A percentile compares a stretch with the other conserved stretches of the same genome.
Evolutionary conservation across 345 rosid species (phyloP).

Genomic region (Tarenaya hassleriana): DNA sequence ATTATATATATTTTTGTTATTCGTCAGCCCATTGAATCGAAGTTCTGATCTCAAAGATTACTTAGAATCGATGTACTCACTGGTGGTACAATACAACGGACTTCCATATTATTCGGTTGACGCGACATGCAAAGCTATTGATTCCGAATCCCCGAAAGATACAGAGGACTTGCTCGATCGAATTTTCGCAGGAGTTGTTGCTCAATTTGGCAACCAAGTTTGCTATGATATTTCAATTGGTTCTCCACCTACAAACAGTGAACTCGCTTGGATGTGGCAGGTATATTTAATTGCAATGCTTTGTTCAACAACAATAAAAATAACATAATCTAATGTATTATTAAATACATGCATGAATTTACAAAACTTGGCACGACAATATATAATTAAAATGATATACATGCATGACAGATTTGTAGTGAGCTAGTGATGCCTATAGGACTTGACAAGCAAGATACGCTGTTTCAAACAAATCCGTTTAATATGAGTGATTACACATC

Average conservation of each 20-base stretch:
- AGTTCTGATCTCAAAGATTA: slow-evolving; percentile 22
- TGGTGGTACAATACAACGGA: slow-evolving; percentile 41
- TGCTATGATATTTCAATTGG: slow-evolving; percentile 22
- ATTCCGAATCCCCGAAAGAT: slow-evolving; percentile 19
- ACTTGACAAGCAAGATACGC: slow-evolving; percentile 31
- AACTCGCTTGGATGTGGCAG: slow-evolving; percentile 44
- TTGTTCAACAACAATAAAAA: too few species aligned
- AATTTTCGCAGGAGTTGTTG: slow-evolving; percentile 32
- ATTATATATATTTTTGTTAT: neutral
- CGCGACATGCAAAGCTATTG: slow-evolving; percentile 33
- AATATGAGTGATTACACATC: slow-evolving; percentile 30
- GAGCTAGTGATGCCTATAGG: slow-evolving; percentile 68
- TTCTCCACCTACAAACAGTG: slow-evolving; percentile 6
- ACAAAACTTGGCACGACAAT: neutral
- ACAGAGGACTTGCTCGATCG: slow-evolving; percentile 25
- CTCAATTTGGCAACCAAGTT: slow-evolving; percentile 13
- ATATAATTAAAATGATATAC: too few species aligned
- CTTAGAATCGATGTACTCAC: slow-evolving; percentile 14
- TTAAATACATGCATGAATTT: too few species aligned
- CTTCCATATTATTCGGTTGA: slow-evolving; percentile 28
- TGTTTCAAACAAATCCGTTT: slow-evolving; percentile 55
- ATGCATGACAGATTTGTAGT: slow-evolving; percentile 42
- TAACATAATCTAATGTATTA: neutral
- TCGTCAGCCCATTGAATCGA: slow-evolving; percentile 27
- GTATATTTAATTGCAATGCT: slow-evolving; percentile 10